phyloP scores from a whole-genome alignment of 2,329 filamentous ascomycete species.

The Myrmaecium sp. region DNA sequence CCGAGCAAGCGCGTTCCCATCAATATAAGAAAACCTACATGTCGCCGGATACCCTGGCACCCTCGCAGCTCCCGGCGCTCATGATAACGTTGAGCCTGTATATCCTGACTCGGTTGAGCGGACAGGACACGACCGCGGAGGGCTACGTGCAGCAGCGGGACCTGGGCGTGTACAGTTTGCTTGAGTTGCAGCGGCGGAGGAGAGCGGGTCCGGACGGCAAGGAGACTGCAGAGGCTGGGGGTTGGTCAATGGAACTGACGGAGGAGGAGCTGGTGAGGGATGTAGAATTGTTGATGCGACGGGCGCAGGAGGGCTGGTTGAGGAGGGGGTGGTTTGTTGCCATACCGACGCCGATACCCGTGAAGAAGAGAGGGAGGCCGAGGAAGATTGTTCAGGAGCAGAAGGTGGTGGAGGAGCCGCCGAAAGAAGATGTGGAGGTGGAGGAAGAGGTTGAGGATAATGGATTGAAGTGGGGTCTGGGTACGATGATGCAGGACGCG shows the following conservation, averaged over 20 bases:
- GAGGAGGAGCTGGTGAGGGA: too few relatives aligned
- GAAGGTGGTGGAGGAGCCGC: slow-evolving; percentile 16
- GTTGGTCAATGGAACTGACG: too few relatives aligned
- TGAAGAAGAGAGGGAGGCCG: background rate
- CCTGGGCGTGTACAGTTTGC: background rate
- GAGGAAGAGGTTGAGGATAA: slow-evolving; percentile 23
- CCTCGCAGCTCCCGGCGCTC: slow-evolving; percentile 33
- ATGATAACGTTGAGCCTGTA: slow-evolving; percentile 45
- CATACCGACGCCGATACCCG: too few relatives aligned
- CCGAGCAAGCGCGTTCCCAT: background rate
- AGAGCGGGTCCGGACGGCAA: too few relatives aligned
- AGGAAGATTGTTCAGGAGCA: slow-evolving; percentile 1
- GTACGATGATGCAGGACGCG: slow-evolving; percentile 58
- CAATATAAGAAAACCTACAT: too few relatives aligned
- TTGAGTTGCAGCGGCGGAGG: background rate
- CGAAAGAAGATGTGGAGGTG: slow-evolving; percentile 13
- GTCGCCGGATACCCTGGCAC: too few relatives aligned
- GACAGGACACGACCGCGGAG: slow-evolving; percentile 1
- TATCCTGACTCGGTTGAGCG: slow-evolving; percentile 35
- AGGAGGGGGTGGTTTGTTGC: too few relatives aligned
- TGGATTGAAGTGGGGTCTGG: slow-evolving; percentile 26
- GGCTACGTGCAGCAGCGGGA: slow-evolving; percentile 3
- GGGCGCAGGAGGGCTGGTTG: too few relatives aligned
- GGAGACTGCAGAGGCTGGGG: too few relatives aligned
- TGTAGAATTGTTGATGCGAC: too few relatives aligned